phyloP scores from a whole-genome alignment of 495 filamentous ascomycete genomes.

The Evernia prunastri region DNA sequence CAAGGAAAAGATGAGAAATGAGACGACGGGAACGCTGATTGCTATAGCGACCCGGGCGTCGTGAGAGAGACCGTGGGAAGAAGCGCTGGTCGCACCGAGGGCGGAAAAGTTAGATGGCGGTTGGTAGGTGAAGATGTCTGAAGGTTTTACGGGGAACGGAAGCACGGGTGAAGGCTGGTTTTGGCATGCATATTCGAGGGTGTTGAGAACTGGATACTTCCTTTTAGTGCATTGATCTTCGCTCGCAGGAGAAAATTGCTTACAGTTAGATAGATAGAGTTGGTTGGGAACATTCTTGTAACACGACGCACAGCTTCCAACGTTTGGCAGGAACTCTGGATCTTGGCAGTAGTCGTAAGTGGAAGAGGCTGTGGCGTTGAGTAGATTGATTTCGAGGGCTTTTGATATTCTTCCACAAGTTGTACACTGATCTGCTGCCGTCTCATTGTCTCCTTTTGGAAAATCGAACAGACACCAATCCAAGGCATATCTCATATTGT shows the following conservation, averaged over 20 bases:
- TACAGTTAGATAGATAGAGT: slow-evolving; percentile 47
- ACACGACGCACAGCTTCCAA: slow-evolving; percentile 41
- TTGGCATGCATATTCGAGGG: slow-evolving; percentile 46
- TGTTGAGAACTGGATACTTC: slow-evolving; percentile 39
- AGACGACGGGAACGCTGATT: slow-evolving; percentile 43
- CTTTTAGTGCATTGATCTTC: slow-evolving; percentile 5
- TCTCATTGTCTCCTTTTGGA: slow-evolving; percentile 31
- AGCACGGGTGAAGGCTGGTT: slow-evolving; percentile 32
- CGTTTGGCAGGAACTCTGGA: slow-evolving; percentile 34
- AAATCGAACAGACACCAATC: slow-evolving; percentile 41
- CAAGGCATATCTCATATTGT: slow-evolving; percentile 47
- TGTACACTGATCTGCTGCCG: slow-evolving; percentile 40
- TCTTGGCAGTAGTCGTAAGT: slow-evolving; percentile 30
- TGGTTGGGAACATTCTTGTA: slow-evolving; percentile 41
- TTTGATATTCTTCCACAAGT: slow-evolving; percentile 35
- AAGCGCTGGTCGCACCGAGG: slow-evolving; percentile 26
- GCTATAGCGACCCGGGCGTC: slow-evolving; percentile 36
- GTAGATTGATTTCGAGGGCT: slow-evolving; percentile 32
- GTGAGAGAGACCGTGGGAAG: slow-evolving; percentile 24
- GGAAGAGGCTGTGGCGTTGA: slow-evolving; percentile 25
- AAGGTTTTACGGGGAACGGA: slow-evolving; percentile 40
- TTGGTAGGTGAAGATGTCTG: slow-evolving; percentile 40
- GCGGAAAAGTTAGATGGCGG: slow-evolving; percentile 36
- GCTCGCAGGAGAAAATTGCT: slow-evolving; percentile 17
- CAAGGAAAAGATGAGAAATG: slow-evolving; percentile 35